These are phyloP conservation scores for Potentilla sterilis DNA, from an alignment of 306 rosid genomes.

Conservation along the genomic window DNA sequence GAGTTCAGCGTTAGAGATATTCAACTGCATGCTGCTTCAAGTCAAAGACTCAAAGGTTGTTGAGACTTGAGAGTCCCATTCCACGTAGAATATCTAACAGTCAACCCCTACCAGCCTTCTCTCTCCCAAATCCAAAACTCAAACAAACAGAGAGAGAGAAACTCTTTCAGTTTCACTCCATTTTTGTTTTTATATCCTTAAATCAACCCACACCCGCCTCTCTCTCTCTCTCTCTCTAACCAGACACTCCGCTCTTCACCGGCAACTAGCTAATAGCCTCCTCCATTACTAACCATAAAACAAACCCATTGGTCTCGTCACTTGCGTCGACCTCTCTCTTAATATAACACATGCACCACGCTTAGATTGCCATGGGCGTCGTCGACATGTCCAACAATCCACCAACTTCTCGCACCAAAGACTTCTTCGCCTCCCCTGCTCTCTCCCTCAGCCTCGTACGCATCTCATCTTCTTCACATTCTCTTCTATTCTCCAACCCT, in stretches of 20 bases:
- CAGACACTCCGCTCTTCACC: background rate
- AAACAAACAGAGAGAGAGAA: background rate
- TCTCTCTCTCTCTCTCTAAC: slow-evolving; percentile 20
- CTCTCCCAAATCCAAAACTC: slow-evolving; percentile 1
- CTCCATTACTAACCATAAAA: slow-evolving; percentile 27
- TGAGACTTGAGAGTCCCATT: slow-evolving; percentile 52
- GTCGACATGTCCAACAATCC: slow-evolving; percentile 91
- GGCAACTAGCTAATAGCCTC: background rate
- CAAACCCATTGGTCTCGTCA: slow-evolving; percentile 25
- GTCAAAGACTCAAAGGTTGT: slow-evolving; percentile 47
- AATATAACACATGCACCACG: background rate
- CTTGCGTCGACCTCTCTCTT: background rate
- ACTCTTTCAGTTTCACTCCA: slow-evolving; percentile 27
- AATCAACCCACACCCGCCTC: slow-evolving; percentile 42
- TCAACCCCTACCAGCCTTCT: slow-evolving; percentile 84
- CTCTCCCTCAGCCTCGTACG: slow-evolving; percentile 93
- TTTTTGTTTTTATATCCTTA: slow-evolving; percentile 95
- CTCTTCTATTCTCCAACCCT: background rate
- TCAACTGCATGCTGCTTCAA: slow-evolving; percentile 45
- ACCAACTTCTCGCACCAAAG: slow-evolving; percentile 74
- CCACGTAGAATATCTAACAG: slow-evolving; percentile 66
- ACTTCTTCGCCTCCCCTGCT: slow-evolving; percentile 87
- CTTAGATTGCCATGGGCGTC: slow-evolving; percentile 62
- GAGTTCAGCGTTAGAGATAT: slow-evolving; percentile 39
- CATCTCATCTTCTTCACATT: background rate